phyloP scores from a whole-genome alignment of 116 monocot species.

The Trichopus zeylanicus region DNA sequence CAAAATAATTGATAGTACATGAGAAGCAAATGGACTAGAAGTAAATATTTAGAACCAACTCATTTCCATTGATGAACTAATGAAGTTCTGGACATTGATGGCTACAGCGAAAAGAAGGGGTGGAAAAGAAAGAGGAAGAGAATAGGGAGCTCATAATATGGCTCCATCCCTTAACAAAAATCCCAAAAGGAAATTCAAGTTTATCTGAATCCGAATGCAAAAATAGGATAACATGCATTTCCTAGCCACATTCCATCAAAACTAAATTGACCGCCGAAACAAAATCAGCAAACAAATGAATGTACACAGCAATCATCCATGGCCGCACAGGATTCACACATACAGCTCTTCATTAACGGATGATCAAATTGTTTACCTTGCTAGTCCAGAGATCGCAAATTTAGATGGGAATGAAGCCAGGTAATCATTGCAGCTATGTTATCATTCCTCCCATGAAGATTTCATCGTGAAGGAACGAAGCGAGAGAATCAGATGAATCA shows the following conservation, averaged over 20 bases:
- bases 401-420: neutral
- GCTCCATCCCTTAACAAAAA: slow-evolving; percentile 10
- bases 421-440: slow-evolving; percentile 2
- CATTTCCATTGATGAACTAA: neutral
- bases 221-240: neutral
- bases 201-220: neutral
- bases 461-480: slow-evolving; percentile 30
- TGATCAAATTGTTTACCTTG: slow-evolving; percentile 42
- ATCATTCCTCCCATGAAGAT: slow-evolving; percentile 30
- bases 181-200: neutral
- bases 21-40: no score
- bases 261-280: slow-evolving; percentile 18
- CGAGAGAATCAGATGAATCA: slow-evolving; percentile 15
- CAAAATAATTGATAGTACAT: no score
- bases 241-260: neutral
- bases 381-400: slow-evolving; percentile 7
- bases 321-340: slow-evolving; percentile 60
- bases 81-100: slow-evolving; percentile 1
- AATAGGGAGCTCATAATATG: slow-evolving; percentile 7
- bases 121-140: neutral
- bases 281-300: slow-evolving; percentile 35
- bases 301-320: slow-evolving; percentile 64
- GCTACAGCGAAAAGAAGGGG: neutral
- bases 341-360: slow-evolving; percentile 55
- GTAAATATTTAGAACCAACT: no score